Base-by-base conservation (phyloP, 192 early-diverging fungal species). In the Coemansia sp. region DNA sequence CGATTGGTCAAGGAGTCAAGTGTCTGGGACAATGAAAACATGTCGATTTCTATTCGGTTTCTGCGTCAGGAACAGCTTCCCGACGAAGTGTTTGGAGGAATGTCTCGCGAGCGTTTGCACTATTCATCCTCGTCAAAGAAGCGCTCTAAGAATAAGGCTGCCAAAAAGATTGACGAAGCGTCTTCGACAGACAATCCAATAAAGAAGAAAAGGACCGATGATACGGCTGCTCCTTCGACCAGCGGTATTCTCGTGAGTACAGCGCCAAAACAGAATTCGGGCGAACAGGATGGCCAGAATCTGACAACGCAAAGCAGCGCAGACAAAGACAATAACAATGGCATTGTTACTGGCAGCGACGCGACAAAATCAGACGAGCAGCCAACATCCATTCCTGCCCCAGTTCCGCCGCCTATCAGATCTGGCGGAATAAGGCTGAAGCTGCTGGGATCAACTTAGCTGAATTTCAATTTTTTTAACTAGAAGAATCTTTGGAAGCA, bases 1-100 rank as follows among this genome's bases (percentile, higher is more conserved):
- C 84, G 85, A 8, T 70, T 94, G 47, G 91, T 98, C 55, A 92
- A 92, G 62, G 30, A 41, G 7, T 54, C 65, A 10, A 60, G 62
- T 6, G 34, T 38, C 7, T 81, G 73, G 73, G 69, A 69, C 47
- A 62, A 60, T 12, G 69, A 75, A 22, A 26, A 32, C 14, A 76
- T 81, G 78, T 55, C 60, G 1, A 68, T 80, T 30, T 71, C 68
- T 28, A 69, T 74, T 28, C 60, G 77, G 12, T 74, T 74, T 44
- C 32, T 80, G 70, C 71, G 58, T 14, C 68, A 71, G 27, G 60
- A 53, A 22, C 77, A 80, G 55, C 71, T 80, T 6, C 67, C 77
- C 14, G 68, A 80, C 54, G 71, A 80, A 32, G 65, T 80, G 14
- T 80, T 80, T 68, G 71, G 32, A 10, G 77, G 65, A 8, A 59